Base-by-base conservation (phyloP, 371 early-diverging fungal species). In the Apophysomyces variabilis region DNA sequence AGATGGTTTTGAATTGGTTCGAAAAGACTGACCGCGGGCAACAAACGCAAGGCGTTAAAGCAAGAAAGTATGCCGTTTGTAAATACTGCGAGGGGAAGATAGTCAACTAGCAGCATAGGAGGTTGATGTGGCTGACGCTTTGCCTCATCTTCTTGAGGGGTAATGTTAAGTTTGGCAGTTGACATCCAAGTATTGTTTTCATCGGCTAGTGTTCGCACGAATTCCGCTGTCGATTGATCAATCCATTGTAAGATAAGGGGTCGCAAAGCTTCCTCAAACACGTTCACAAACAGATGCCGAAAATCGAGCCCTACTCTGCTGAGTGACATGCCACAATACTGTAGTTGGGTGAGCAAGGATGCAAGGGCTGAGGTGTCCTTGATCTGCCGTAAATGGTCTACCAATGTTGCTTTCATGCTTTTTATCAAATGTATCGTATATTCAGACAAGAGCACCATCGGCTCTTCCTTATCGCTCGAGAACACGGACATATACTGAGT, bases 401-500 rank as follows among this genome's bases (percentile, higher is more conserved):
- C 58, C 13, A 89, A 66, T 0, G 73, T 69, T 7, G 61, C 38
- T 36, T 73, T 70, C 56, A 87, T 72, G 2, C 71, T 62, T n/a
- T 65, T 71, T 3, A 80, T 73, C 8, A 83, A 69, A 59, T 79
- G 78, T 0, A 77, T 66, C 76, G 87, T 80, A 66, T 87, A 88
- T 58, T 89, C 88, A 0, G 86, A 74, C 35, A 84, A 60, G n/a
- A 80, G 64, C 0, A 81, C 32, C 58, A 77, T 46, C 45, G 79
- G 64, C 67, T 77, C 38, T 6, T 70, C 61, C 9, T 69, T 75
- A 37, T 85, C 82, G 41, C 86, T 86, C 6, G 91, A 83, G 75
- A 95, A 95, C 36, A 95, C 89, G 38, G 90, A 87, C 62, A 87
- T 88, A 69, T 91, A 95, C 57, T 95, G 93, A 5, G 89, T 91